phyloP scores from a whole-genome alignment of 208 protist species.

The Crithidia bombi region DNA sequence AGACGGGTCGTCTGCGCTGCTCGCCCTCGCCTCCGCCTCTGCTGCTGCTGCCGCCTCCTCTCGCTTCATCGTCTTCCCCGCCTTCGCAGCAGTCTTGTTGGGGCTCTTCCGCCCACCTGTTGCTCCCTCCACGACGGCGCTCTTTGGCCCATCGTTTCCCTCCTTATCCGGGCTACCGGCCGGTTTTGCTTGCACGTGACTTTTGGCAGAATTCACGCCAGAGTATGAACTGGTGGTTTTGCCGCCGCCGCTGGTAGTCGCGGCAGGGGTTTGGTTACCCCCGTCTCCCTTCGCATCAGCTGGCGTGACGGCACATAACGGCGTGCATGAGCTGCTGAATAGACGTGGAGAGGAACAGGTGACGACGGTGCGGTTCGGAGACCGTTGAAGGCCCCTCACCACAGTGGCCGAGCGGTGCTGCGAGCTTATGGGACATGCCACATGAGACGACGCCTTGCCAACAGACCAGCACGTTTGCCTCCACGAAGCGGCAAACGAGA shows the following conservation, averaged over 20 bases:
- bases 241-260: no score
- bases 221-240: no score
- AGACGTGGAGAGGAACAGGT: background rate
- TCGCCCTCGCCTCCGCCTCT: background rate
- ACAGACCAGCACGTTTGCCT: background rate
- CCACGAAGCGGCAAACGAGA: background rate
- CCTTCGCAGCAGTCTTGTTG: background rate
- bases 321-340: background rate
- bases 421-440: background rate
- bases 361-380: background rate
- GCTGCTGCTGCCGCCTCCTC: conserved; percentile 7
- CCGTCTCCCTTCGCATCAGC: no score
- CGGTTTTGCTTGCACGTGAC: no score
- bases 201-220: no score
- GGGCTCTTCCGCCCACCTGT: background rate
- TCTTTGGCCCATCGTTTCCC: conserved; percentile 1
- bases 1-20: background rate
- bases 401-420: background rate
- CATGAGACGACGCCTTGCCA: background rate
- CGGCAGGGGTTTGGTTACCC: no score
- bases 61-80: conserved; percentile 1
- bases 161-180: no score
- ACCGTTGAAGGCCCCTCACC: background rate
- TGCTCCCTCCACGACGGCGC: no score
- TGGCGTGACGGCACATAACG: no score